Evolutionary conservation across 345 rosid genomes (phyloP).

Genomic region (Bretschneidera sinensis): DNA sequence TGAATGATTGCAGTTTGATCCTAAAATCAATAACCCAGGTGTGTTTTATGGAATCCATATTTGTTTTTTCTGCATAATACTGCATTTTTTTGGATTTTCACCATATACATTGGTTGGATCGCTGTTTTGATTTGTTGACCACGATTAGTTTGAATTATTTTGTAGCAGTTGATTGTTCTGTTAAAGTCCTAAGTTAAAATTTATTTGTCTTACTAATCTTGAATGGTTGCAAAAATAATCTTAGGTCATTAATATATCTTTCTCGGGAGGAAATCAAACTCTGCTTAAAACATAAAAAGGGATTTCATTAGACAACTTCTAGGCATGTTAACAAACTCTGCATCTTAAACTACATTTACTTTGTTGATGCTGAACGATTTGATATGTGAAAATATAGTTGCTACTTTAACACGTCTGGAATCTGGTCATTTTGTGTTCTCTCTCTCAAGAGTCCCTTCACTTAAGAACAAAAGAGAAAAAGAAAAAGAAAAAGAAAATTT

Average conservation of each 20-base stretch:
- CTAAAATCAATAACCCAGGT: slow-evolving; percentile 67
- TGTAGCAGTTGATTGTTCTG: neutral
- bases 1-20: slow-evolving; percentile 83
- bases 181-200: too few relatives aligned
- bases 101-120: neutral
- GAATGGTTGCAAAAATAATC: neutral
- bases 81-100: neutral
- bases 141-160: neutral
- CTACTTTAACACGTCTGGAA: too few relatives aligned
- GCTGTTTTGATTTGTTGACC: neutral
- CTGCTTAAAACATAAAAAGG: too few relatives aligned
- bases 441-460: too few relatives aligned
- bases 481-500: too few relatives aligned
- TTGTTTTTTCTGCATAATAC: neutral
- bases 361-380: too few relatives aligned
- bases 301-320: neutral
- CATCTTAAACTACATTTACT: too few relatives aligned
- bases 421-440: too few relatives aligned
- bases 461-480: too few relatives aligned
- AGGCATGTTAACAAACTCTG: too few relatives aligned
- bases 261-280: too few relatives aligned
- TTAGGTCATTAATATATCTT: neutral
- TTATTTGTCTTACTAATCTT: neutral
- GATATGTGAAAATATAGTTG: too few relatives aligned
- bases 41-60: slow-evolving; percentile 15